These are phyloP conservation scores for Manihot esculenta DNA, from an alignment of 441 rosid genomes.

Conservation along the genomic window DNA sequence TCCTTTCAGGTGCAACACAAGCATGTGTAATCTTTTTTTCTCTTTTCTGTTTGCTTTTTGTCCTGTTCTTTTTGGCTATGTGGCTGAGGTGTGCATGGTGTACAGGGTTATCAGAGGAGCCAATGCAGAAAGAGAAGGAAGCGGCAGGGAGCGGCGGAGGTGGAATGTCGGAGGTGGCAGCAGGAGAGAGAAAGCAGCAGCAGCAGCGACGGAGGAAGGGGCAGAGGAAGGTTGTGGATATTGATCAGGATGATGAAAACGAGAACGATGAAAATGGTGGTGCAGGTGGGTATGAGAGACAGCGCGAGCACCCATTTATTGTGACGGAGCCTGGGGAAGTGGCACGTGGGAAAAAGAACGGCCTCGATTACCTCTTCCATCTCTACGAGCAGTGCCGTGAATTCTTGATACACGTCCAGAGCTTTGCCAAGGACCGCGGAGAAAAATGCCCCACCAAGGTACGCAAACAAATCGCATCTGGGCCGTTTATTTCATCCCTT, in stretches of 20 bases:
- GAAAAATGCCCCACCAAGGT: constrained; percentile 99
- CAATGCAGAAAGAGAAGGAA: constrained; percentile 64
- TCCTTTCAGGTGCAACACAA: neutral
- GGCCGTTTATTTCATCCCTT: constrained; percentile 15
- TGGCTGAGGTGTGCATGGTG: neutral
- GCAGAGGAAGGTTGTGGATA: constrained; percentile 41
- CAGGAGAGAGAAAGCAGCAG: constrained; percentile 34
- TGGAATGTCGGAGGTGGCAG: constrained; percentile 47
- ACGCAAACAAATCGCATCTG: constrained; percentile 19
- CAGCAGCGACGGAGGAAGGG: constrained; percentile 49
- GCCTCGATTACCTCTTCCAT: constrained; percentile 95
- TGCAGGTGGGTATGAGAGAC: constrained; percentile 59
- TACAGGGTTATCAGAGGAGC: constrained; percentile 83
- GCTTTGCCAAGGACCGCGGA: constrained; percentile 85
- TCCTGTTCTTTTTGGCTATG: neutral
- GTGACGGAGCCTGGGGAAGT: constrained; percentile 99
- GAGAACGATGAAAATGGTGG: constrained; percentile 46
- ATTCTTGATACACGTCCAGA: constrained; percentile 85
- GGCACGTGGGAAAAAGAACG: constrained; percentile 99
- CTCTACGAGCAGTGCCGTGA: constrained; percentile 95
- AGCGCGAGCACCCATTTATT: constrained; percentile 97
- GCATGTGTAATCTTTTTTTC: neutral
- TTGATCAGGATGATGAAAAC: constrained; percentile 41
- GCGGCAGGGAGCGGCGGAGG: constrained; percentile 61
- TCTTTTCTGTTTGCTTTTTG: neutral